These are phyloP conservation scores for Penicillium capsulatum DNA, from an alignment of 2,329 filamentous ascomycete genomes.

Conservation along the genomic window DNA sequence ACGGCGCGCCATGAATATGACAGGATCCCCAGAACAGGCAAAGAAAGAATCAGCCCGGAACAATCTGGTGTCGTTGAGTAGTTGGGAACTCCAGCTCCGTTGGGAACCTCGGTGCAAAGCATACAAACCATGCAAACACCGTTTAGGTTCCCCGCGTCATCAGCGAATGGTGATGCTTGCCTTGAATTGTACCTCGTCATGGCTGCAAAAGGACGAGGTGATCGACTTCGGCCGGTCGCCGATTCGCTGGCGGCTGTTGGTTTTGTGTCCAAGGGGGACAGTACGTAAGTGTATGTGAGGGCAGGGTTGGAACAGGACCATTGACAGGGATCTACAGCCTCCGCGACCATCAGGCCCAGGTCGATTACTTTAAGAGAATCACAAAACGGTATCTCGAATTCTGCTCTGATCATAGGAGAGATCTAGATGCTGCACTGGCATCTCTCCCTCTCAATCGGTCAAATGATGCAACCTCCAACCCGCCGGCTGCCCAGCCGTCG, in stretches of 20 bases:
- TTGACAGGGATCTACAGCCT: constrained; percentile 51
- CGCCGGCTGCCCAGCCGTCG: constrained; percentile 30
- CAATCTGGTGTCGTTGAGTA: constrained; percentile 17
- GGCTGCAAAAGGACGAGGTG: constrained; percentile 21
- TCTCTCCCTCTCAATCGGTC: constrained; percentile 50
- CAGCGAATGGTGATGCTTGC: constrained; percentile 4
- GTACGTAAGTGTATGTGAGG: constrained; percentile 53
- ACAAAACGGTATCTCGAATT: constrained; percentile 86
- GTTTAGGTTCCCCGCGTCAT: constrained; percentile 4
- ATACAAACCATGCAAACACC: constrained; percentile 20
- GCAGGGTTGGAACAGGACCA: constrained; percentile 1
- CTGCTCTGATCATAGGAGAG: constrained; percentile 70
- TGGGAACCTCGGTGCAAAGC: constrained; percentile 21
- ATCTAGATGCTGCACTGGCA: constrained; percentile 70
- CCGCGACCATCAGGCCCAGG: constrained; percentile 71
- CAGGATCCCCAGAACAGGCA: background rate
- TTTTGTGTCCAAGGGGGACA: constrained; percentile 86
- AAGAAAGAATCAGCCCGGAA: constrained; percentile 4
- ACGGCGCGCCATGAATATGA: background rate
- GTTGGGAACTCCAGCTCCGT: constrained; percentile 23
- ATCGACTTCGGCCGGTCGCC: constrained; percentile 65
- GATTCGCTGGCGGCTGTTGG: constrained; percentile 80
- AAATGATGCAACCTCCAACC: constrained; percentile 38
- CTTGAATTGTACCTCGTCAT: constrained; percentile 15
- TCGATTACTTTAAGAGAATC: constrained; percentile 81